Base-by-base conservation (phyloP, 768 basidiomycete species). In the Macrolepiota dolichaula region DNA sequence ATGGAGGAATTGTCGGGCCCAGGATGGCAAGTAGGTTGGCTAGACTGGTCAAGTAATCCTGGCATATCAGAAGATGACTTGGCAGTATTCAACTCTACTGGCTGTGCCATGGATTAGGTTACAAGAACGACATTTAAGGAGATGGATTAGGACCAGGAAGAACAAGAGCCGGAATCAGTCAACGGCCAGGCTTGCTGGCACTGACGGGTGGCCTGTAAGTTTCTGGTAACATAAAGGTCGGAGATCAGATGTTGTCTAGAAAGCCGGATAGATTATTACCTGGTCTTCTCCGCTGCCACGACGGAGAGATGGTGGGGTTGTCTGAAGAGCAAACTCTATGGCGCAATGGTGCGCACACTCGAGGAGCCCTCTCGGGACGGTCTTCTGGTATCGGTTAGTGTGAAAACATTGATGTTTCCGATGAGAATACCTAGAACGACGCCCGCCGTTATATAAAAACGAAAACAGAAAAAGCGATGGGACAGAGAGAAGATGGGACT, bases 351-450 rank as follows among this genome's bases (percentile, higher is more conserved):
- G 29, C 44, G 24, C 51, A 29, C 51, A 49, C 36, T 22, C 24
- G 40, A 37, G 51, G 46, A 42, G 17, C 50, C 25, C 51, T 25
- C 25, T 60, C 46, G 46, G 50, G n/a, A 52, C 36, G 38, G 59
- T 47, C 52, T 59, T 60, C 59, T 60, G 44, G 5, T n/a, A 19
- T 36, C 25, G 6, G 27, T 60, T 60, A 60, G 59, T 60, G 59
- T 24, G 36, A 22, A 47, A 32, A 25, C 59, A 60, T 60, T n/a
- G 40, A 9, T 60, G 40, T 35, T 54, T 60, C 47, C 51, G 22
- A 27, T 25, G 27, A 47, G 36, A 60, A n/a, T 60, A 60, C 59
- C 59, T 60, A 53, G 59, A 24, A 60, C 59, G 59, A 46, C 52
- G 52, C 24, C 44, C 6, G 59, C 42, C 58, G 58, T 52, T 40